Percentiles rank a stretch among this genome's conserved stretches.
Evolutionary conservation across 208 protist species (phyloP).

Genomic region (Leishmania turanica): DNA sequence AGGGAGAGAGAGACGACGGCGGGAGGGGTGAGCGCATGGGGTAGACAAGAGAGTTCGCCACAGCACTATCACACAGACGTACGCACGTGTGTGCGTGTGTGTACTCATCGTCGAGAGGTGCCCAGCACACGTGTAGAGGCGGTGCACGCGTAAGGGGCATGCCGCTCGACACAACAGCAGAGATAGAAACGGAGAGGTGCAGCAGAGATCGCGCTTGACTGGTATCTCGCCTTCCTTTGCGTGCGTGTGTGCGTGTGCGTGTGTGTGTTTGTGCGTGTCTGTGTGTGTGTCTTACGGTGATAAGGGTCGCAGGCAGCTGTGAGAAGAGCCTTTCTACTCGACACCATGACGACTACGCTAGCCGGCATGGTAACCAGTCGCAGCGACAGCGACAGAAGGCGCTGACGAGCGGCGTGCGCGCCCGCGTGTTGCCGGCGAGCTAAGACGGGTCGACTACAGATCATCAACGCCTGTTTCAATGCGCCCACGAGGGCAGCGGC

Average conservation of each 20-base stretch:
- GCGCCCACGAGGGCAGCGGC: constrained; percentile 46
- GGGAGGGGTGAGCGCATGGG: not conserved
- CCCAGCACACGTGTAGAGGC: not conserved
- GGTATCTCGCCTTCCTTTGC: not conserved
- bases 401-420: too few relatives aligned
- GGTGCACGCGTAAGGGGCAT: not conserved
- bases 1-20: not conserved
- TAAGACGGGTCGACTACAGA: not conserved
- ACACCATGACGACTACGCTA: not conserved
- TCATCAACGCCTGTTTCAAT: not conserved
- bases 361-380: not conserved
- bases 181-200: not conserved
- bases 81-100: not conserved
- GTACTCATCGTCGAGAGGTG: not conserved
- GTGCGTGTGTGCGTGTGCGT: too few relatives aligned
- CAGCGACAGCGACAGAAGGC: not conserved
- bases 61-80: not conserved
- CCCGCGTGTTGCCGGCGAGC: not conserved
- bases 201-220: not conserved
- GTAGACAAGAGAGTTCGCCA: not conserved
- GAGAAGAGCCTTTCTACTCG: not conserved
- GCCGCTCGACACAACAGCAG: not conserved
- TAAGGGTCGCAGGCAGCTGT: not conserved
- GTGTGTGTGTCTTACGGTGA: not conserved
- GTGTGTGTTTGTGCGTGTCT: not conserved